A percentile compares a stretch with the other conserved stretches of the same genome.
Evolutionary conservation across 2,329 filamentous ascomycete genomes (phyloP).

Genomic region (Cladosporium cucumerinum): DNA sequence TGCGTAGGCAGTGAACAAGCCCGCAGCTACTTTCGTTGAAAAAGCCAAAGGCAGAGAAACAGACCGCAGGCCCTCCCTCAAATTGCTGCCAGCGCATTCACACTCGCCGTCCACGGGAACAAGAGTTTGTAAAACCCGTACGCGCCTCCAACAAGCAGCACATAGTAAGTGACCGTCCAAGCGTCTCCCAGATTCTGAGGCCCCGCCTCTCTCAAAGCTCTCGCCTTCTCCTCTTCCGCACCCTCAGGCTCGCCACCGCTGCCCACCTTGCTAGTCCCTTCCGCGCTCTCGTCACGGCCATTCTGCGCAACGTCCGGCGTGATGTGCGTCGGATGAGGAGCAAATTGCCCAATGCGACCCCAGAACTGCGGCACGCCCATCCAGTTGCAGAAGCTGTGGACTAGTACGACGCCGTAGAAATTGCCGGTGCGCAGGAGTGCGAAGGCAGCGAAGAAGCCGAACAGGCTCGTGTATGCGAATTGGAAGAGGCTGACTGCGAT

Average conservation of each 20-base stretch:
- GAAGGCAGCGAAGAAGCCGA: constrained; percentile 91
- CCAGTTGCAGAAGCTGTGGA: constrained; percentile 89
- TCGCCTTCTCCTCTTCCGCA: constrained; percentile 39
- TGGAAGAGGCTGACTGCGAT: constrained; percentile 75
- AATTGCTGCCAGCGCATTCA: constrained; percentile 44
- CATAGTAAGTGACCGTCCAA: constrained; percentile 80
- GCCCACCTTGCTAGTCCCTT: constrained; percentile 19
- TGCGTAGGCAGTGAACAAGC: not conserved
- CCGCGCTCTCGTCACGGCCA: constrained; percentile 26
- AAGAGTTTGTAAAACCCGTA: constrained; percentile 67
- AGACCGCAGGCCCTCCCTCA: not conserved
- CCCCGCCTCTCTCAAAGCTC: constrained; percentile 24
- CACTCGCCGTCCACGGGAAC: constrained; percentile 68
- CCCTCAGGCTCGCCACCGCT: constrained; percentile 17
- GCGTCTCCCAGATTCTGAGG: constrained; percentile 37
- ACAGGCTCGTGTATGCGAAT: constrained; percentile 85
- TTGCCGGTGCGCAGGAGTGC: constrained; percentile 82
- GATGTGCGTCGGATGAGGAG: constrained; percentile 27
- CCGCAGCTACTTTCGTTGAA: not conserved
- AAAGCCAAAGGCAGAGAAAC: not conserved
- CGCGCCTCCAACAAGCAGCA: constrained; percentile 68
- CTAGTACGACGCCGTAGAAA: constrained; percentile 67
- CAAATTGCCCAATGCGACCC: constrained; percentile 63
- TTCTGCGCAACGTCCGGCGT: constrained; percentile 32
- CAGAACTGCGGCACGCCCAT: constrained; percentile 85